These are phyloP conservation scores for Berkeleyomyces basicola DNA, from an alignment of 2,329 filamentous ascomycete genomes.

Conservation along the genomic window DNA sequence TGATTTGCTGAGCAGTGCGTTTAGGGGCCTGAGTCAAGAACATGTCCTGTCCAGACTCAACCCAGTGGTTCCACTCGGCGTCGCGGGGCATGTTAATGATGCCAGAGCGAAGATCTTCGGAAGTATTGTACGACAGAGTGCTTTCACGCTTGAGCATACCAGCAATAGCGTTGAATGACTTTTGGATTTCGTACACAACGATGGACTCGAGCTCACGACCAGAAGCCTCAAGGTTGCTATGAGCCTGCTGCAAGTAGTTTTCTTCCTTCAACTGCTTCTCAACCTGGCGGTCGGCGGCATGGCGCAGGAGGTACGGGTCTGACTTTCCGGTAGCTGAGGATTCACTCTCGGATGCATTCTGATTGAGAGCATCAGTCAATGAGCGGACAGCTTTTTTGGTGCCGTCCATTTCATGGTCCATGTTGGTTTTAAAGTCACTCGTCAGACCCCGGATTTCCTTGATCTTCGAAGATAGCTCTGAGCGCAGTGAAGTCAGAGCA, in stretches of 20 bases:
- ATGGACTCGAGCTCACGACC: conserved; percentile 92
- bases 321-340: conserved; percentile 60
- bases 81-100: conserved; percentile 91
- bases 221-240: conserved; percentile 83
- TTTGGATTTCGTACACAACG: conserved; percentile 93
- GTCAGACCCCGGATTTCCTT: conserved; percentile 94
- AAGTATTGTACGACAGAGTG: conserved; percentile 58
- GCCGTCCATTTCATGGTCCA: conserved; percentile 83
- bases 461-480: conserved; percentile 85
- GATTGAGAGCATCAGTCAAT: conserved; percentile 66
- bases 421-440: conserved; percentile 90
- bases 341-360: conserved; percentile 62
- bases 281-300: conserved; percentile 76
- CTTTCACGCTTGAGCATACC: conserved; percentile 84
- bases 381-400: conserved; percentile 65
- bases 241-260: conserved; percentile 92
- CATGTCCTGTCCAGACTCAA: conserved; percentile 67
- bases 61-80: conserved; percentile 60
- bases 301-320: conserved; percentile 75
- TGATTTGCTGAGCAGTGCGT: conserved; percentile 63
- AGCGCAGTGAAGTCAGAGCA: conserved; percentile 68
- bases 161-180: conserved; percentile 88
- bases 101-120: conserved; percentile 67
- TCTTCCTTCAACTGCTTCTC: conserved; percentile 92
- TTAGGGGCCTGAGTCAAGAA: conserved; percentile 71